Evolutionary conservation across 1,284 basidiomycete species (phyloP).

Genomic region (Tylopilus sp.): DNA sequence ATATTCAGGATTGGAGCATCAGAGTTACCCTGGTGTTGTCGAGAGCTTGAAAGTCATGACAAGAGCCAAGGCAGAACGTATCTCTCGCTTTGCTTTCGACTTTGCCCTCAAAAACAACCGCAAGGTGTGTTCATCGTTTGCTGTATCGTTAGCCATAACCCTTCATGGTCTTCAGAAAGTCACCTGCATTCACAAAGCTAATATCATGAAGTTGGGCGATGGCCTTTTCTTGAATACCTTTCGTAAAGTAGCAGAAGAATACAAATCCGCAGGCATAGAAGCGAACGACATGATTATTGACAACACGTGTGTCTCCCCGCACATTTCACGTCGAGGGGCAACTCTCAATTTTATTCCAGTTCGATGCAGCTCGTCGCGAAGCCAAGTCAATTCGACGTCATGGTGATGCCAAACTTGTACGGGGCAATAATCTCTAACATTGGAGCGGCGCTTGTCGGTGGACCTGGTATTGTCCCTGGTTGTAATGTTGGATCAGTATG

Average conservation of each 20-base stretch:
- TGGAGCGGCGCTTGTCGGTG: constrained; percentile 96
- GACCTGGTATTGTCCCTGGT: constrained; percentile 96
- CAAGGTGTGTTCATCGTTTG: constrained; percentile 55
- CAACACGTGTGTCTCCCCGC: constrained; percentile 70
- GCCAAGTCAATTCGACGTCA: constrained; percentile 96
- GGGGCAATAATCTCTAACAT: constrained; percentile 99
- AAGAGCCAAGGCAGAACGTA: constrained; percentile 93
- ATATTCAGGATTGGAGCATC: constrained; percentile 98
- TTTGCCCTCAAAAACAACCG: constrained; percentile 98
- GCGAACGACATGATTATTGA: constrained; percentile 99
- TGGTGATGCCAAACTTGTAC: constrained; percentile 98
- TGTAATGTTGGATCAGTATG: constrained; percentile 94
- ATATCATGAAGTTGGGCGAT: constrained; percentile 99
- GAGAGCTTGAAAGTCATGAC: constrained; percentile 99
- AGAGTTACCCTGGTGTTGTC: constrained; percentile 97
- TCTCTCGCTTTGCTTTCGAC: constrained; percentile 97
- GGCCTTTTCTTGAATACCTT: constrained; percentile 99
- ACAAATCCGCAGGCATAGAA: constrained; percentile 89
- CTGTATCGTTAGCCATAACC: constrained; percentile 10
- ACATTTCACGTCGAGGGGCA: constrained; percentile 1
- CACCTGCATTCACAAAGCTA: constrained; percentile 99
- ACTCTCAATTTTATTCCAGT: constrained; percentile 36
- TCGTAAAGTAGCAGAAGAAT: constrained; percentile 93
- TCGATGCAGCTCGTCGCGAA: constrained; percentile 98
- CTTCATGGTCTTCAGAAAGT: constrained; percentile 70